Conservation (phyloP, 2,329 filamentous ascomycete species). For the Talaromyces sp. region DNA sequence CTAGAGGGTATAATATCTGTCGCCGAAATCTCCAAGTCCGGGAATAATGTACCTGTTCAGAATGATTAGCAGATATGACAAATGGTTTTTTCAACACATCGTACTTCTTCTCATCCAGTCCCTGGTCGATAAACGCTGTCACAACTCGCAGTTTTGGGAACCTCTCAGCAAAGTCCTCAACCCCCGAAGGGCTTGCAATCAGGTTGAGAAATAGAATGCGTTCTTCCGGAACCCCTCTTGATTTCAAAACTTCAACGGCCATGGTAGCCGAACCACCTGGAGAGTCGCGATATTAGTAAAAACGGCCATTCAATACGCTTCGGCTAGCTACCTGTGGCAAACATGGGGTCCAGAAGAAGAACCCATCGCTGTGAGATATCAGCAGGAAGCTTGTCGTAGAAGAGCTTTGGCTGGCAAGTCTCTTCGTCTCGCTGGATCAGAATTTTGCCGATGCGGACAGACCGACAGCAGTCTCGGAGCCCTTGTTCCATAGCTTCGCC, state of each 20-base stretch:
- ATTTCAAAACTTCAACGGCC: constrained; percentile 90
- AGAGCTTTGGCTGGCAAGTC: constrained; percentile 83
- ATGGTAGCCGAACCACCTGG: constrained; percentile 90
- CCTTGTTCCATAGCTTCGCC: constrained; percentile 99
- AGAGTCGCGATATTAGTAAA: neutral
- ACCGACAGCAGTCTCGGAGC: constrained; percentile 90
- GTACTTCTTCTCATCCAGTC: constrained; percentile 97
- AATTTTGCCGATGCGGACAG: constrained; percentile 97
- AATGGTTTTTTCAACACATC: constrained; percentile 20
- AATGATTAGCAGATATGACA: neutral
- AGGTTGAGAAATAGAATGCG: constrained; percentile 94
- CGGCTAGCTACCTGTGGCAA: constrained; percentile 70
- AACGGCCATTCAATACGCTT: constrained; percentile 15
- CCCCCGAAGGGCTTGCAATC: constrained; percentile 93
- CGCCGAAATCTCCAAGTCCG: constrained; percentile 90
- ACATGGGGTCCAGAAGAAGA: constrained; percentile 94
- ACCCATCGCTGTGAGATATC: constrained; percentile 94
- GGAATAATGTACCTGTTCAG: constrained; percentile 81
- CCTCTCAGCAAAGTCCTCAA: constrained; percentile 79
- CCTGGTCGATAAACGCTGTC: constrained; percentile 92
- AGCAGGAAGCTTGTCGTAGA: constrained; percentile 95
- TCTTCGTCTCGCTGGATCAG: constrained; percentile 97
- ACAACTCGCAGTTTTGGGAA: constrained; percentile 89
- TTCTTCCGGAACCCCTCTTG: constrained; percentile 87
- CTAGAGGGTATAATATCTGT: constrained; percentile 89